phyloP scores from a whole-genome alignment of 495 filamentous ascomycete genomes.

The Pseudevernia furfuracea region DNA sequence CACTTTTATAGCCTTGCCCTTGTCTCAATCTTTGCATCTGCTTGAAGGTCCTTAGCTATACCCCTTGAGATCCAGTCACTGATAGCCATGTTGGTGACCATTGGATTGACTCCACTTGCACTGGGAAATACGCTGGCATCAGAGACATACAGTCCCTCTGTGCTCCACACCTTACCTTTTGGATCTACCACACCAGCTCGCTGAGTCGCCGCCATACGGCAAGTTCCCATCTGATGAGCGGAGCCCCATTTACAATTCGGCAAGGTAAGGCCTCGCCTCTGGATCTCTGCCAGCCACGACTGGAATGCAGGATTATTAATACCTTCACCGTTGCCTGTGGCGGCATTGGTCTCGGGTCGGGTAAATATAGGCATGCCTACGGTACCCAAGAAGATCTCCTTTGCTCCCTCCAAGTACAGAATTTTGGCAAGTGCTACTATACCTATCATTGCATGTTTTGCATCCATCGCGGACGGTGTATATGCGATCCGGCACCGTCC shows the following conservation, averaged over 20 bases:
- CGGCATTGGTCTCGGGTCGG: conserved; percentile 34
- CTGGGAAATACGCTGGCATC: conserved; percentile 88
- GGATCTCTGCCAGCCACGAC: conserved; percentile 57
- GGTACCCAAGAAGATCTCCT: conserved; percentile 60
- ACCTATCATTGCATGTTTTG: conserved; percentile 60
- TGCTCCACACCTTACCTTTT: conserved; percentile 68
- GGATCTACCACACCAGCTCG: conserved; percentile 66
- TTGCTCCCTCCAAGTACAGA: conserved; percentile 66
- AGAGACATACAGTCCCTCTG: conserved; percentile 63
- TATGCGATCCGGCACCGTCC: conserved; percentile 61
- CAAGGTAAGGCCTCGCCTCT: conserved; percentile 43
- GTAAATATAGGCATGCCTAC: conserved; percentile 59
- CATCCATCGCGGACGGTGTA: conserved; percentile 59
- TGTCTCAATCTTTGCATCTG: background rate
- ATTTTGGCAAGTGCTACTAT: conserved; percentile 65
- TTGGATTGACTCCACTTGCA: conserved; percentile 87
- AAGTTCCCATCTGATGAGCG: conserved; percentile 91
- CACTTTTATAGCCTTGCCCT: conserved; percentile 1
- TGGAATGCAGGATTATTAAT: conserved; percentile 60
- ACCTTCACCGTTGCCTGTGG: conserved; percentile 25
- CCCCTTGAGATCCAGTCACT: conserved; percentile 53
- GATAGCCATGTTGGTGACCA: conserved; percentile 88
- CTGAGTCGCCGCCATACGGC: conserved; percentile 60
- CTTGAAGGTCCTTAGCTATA: conserved; percentile 29
- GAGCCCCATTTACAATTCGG: conserved; percentile 46